Evolutionary conservation across 2,329 filamentous ascomycete genomes (phyloP).

Genomic region (Fusarium pininemorale): DNA sequence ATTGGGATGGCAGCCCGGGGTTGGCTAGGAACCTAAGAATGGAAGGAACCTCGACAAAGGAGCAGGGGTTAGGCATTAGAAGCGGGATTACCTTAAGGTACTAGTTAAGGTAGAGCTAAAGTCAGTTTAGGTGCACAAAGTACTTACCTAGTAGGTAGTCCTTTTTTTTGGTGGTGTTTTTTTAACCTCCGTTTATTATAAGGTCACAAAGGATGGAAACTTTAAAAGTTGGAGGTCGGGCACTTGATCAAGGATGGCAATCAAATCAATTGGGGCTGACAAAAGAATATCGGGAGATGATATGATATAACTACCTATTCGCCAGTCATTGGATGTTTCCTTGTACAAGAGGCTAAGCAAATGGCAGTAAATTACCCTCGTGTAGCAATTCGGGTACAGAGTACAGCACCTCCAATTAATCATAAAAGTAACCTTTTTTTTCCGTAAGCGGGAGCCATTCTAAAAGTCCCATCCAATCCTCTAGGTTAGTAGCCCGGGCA

Average conservation of each 20-base stretch:
- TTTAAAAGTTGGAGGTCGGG: constrained; percentile 13
- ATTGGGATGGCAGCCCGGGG: neutral
- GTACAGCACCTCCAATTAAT: neutral
- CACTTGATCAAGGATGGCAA: neutral
- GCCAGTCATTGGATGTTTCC: neutral
- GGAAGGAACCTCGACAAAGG: constrained; percentile 14
- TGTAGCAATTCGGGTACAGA: neutral
- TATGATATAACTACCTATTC: neutral
- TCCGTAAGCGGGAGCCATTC: constrained; percentile 1
- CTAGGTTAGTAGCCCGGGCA: neutral
- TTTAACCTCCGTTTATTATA: neutral
- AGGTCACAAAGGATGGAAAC: neutral
- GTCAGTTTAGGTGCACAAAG: neutral
- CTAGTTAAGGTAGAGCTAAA: constrained; percentile 13
- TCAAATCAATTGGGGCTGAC: neutral
- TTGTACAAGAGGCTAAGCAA: neutral
- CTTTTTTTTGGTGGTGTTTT: neutral
- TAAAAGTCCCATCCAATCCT: neutral
- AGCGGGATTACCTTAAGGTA: neutral
- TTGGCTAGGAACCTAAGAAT: constrained; percentile 10
- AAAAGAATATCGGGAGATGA: neutral
- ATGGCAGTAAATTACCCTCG: neutral
- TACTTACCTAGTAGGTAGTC: neutral
- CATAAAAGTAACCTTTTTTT: constrained; percentile 2
- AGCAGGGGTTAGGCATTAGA: constrained; percentile 7